Conservation (phyloP, 352 stramenopile genomes). For the Pythium biforme region DNA sequence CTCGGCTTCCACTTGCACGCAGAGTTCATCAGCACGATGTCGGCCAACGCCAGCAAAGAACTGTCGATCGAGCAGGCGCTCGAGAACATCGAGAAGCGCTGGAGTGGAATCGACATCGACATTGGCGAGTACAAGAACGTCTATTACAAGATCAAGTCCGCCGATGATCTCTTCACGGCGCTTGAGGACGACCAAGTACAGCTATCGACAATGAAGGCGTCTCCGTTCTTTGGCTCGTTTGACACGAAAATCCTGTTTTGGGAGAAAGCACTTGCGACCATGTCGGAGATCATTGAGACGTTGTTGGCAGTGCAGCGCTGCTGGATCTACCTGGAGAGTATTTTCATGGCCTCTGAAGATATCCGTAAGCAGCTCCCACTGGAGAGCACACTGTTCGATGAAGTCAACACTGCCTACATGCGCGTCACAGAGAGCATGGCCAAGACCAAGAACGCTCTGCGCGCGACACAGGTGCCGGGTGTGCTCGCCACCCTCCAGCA, state of each 20-base stretch:
- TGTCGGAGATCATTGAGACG: slow-evolving; percentile 91
- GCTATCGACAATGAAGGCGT: slow-evolving; percentile 93
- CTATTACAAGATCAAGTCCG: slow-evolving; percentile 92
- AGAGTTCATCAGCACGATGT: slow-evolving; percentile 91
- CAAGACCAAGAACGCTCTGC: slow-evolving; percentile 73
- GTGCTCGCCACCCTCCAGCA: slow-evolving; percentile 64
- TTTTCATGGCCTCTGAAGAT: slow-evolving; percentile 95
- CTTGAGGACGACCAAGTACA: slow-evolving; percentile 92
- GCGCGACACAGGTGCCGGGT: slow-evolving; percentile 56
- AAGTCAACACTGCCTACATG: slow-evolving; percentile 82
- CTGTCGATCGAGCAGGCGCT: slow-evolving; percentile 91
- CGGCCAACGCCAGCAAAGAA: slow-evolving; percentile 90
- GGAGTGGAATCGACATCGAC: slow-evolving; percentile 85
- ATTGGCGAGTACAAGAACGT: slow-evolving; percentile 91
- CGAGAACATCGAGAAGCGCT: slow-evolving; percentile 86
- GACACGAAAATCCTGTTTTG: slow-evolving; percentile 86
- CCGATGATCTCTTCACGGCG: slow-evolving; percentile 90
- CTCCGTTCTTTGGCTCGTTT: slow-evolving; percentile 92
- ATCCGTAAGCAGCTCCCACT: slow-evolving; percentile 93
- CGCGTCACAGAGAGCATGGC: slow-evolving; percentile 74
- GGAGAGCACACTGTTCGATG: slow-evolving; percentile 83
- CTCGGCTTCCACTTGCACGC: slow-evolving; percentile 86
- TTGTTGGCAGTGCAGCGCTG: slow-evolving; percentile 89
- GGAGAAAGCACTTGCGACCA: slow-evolving; percentile 80
- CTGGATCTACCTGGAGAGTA: slow-evolving; percentile 95